Conservation (phyloP, 139 green algal genomes). For the Volvox africanus region DNA sequence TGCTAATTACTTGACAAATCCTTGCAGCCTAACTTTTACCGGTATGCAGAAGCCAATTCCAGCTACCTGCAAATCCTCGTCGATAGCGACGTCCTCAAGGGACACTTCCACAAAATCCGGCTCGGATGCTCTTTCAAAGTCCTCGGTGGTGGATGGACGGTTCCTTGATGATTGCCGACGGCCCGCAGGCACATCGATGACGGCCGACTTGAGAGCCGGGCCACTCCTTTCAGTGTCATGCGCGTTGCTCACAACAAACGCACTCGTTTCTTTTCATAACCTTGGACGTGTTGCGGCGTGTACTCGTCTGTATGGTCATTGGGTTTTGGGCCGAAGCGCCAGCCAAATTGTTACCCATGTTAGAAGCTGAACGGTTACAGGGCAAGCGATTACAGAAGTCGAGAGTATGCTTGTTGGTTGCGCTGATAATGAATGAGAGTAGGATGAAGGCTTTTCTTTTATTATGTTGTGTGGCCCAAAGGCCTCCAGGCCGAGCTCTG, state of each 20-base stretch:
- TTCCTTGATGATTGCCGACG: not conserved
- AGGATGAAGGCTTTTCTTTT: not conserved
- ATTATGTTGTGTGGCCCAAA: not conserved
- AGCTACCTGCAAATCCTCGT: conserved; percentile 13
- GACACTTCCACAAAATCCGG: not conserved
- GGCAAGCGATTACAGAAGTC: too few species aligned
- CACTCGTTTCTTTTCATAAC: conserved; percentile 21
- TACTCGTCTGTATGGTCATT: not conserved
- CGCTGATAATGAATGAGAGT: too few species aligned
- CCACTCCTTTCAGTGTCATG: not conserved
- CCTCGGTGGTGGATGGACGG: not conserved
- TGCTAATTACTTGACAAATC: too few species aligned
- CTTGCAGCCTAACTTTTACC: too few species aligned
- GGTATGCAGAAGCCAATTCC: not conserved
- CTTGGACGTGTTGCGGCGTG: conserved; percentile 14
- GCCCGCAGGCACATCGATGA: not conserved
- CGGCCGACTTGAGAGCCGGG: not conserved
- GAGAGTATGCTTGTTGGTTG: too few species aligned
- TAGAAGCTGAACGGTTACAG: not conserved
- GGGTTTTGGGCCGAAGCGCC: not conserved
- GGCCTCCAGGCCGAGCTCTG: too few species aligned
- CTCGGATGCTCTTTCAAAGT: not conserved
- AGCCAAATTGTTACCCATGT: conserved; percentile 11
- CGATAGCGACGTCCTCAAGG: not conserved
- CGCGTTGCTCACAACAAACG: conserved; percentile 39